These are phyloP conservation scores for Canavalia gladiata DNA, from an alignment of 306 rosid species.

Conservation along the genomic window DNA sequence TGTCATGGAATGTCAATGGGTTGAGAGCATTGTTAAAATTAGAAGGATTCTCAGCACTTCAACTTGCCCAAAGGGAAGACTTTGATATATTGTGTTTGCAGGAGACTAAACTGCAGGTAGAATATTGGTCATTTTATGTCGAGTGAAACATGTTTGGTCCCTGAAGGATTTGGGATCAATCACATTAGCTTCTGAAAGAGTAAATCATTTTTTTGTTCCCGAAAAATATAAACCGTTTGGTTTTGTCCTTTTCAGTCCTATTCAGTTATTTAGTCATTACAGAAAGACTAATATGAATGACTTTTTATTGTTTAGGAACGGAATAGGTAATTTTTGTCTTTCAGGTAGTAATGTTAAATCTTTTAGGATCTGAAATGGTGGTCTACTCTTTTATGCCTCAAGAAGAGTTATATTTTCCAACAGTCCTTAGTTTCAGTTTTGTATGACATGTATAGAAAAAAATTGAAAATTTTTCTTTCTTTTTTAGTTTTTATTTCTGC, in stretches of 20 bases:
- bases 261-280: too few species aligned
- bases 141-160: too few species aligned
- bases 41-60: constrained; percentile 79
- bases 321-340: too few species aligned
- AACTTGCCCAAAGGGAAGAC: constrained; percentile 88
- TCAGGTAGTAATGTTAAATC: too few species aligned
- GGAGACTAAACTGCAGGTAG: constrained; percentile 95
- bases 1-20: constrained; percentile 98
- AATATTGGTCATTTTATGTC: constrained; percentile 34
- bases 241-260: too few species aligned
- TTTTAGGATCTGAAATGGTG: too few species aligned
- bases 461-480: not conserved
- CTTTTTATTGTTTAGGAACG: too few species aligned
- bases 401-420: constrained; percentile 23
- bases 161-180: too few species aligned
- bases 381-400: not conserved
- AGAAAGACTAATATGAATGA: too few species aligned
- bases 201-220: too few species aligned
- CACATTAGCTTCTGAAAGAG: too few species aligned
- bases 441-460: not conserved
- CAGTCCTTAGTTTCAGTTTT: constrained; percentile 15
- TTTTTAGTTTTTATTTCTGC: not conserved
- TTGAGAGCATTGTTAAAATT: constrained; percentile 85
- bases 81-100: constrained; percentile 92
- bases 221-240: too few species aligned